A percentile compares a stretch with the other conserved stretches of the same genome.
Conservation (phyloP, 352 stramenopile species). For the Phytopythium ostracodes region DNA sequence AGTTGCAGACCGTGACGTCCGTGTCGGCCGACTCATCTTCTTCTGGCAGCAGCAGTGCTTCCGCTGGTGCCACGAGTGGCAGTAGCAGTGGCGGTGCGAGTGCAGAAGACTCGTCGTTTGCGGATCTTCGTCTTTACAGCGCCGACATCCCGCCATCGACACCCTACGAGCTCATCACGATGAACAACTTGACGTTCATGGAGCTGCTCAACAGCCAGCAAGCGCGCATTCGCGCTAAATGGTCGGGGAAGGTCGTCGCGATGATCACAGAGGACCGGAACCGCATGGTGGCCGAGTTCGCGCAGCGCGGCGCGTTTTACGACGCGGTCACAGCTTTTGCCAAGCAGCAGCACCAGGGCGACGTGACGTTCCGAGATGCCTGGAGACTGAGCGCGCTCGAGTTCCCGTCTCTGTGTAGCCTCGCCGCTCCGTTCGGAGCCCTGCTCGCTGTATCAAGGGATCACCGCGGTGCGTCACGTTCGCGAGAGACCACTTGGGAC, state of each 20-base stretch:
- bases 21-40: constrained; percentile 30
- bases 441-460: constrained; percentile 24
- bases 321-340: constrained; percentile 28
- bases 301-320: constrained; percentile 33
- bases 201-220: constrained; percentile 46
- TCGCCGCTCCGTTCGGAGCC: constrained; percentile 35
- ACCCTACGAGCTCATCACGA: constrained; percentile 48
- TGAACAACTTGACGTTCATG: constrained; percentile 48
- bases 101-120: constrained; percentile 11
- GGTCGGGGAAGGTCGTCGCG: constrained; percentile 38
- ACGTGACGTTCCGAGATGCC: constrained; percentile 23
- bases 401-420: constrained; percentile 36
- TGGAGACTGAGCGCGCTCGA: constrained; percentile 32
- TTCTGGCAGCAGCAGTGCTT: neutral
- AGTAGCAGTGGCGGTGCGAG: neutral
- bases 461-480: neutral
- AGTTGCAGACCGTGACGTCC: constrained; percentile 29
- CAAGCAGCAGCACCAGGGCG: constrained; percentile 29
- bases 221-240: constrained; percentile 35
- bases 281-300: constrained; percentile 41
- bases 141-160: constrained; percentile 41
- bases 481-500: constrained; percentile 10
- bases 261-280: constrained; percentile 60
- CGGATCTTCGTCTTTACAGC: constrained; percentile 36
- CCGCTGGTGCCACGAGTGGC: neutral